These are phyloP conservation scores for Jatropha podagrica DNA, from an alignment of 441 rosid genomes.

Conservation along the genomic window DNA sequence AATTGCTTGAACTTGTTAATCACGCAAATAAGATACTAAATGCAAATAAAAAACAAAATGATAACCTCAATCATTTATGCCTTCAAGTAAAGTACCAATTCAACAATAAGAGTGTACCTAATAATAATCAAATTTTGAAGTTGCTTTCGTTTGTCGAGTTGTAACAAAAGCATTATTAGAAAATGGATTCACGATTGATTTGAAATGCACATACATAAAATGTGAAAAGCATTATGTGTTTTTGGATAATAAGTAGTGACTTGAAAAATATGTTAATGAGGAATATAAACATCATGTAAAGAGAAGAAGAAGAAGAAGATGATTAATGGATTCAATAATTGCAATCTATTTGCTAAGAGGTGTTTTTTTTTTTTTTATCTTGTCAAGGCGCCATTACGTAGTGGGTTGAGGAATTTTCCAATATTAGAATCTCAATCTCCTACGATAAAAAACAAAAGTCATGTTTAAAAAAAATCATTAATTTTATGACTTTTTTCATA, in stretches of 20 bases:
- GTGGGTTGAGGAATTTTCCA: neutral
- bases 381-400: neutral
- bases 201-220: neutral
- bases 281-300: neutral
- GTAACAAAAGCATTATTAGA: neutral
- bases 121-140: neutral
- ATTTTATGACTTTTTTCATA: too few species aligned
- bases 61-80: neutral
- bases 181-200: neutral
- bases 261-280: neutral
- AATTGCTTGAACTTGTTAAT: neutral
- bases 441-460: too few species aligned
- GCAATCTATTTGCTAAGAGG: neutral
- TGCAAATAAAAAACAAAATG: neutral
- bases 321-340: neutral
- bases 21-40: slow-evolving; percentile 2
- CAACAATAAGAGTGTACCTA: neutral
- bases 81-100: neutral
- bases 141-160: neutral
- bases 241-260: neutral
- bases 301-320: neutral
- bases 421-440: too few species aligned
- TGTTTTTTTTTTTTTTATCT: neutral
- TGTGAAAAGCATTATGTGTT: neutral
- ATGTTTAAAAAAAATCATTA: too few species aligned